These are phyloP conservation scores for Agrocybe chaxingu DNA, from an alignment of 768 basidiomycete genomes.

Conservation along the genomic window DNA sequence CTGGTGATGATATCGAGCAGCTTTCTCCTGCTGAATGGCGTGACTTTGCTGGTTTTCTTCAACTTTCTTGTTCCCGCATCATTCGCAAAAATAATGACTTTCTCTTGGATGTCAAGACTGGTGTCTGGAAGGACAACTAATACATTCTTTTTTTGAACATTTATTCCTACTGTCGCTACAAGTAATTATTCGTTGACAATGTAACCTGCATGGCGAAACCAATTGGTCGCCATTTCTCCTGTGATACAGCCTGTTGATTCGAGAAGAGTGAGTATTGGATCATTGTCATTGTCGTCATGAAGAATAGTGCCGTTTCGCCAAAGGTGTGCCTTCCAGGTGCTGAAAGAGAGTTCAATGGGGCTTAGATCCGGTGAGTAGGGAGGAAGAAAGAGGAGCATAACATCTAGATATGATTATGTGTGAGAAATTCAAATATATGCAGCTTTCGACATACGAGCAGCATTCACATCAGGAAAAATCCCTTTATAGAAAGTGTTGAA, in stretches of 20 bases:
- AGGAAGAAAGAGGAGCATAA: slow-evolving; percentile 26
- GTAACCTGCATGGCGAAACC: slow-evolving; percentile 20
- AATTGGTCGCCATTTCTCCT: slow-evolving; percentile 16
- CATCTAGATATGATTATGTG: neutral
- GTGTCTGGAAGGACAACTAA: neutral
- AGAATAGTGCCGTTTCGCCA: slow-evolving; percentile 14
- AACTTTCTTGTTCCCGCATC: slow-evolving; percentile 6
- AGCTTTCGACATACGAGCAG: slow-evolving; percentile 13
- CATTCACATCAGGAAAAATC: too few species aligned
- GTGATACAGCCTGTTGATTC: slow-evolving; percentile 16
- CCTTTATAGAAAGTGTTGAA: too few species aligned
- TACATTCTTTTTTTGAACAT: neutral
- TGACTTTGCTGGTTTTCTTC: slow-evolving; percentile 1
- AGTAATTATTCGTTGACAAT: slow-evolving; percentile 1
- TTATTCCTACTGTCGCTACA: neutral
- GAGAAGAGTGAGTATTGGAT: slow-evolving; percentile 11
- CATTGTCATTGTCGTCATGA: slow-evolving; percentile 6
- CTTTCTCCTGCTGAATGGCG: slow-evolving; percentile 3
- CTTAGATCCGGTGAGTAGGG: slow-evolving; percentile 34
- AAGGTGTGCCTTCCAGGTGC: slow-evolving; percentile 23
- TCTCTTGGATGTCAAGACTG: neutral
- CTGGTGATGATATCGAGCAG: slow-evolving; percentile 6
- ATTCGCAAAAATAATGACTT: slow-evolving; percentile 3
- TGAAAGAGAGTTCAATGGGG: slow-evolving; percentile 35
- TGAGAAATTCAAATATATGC: neutral